Evolutionary conservation across 768 basidiomycete species (phyloP).

Genomic region (Lentinula edodes): DNA sequence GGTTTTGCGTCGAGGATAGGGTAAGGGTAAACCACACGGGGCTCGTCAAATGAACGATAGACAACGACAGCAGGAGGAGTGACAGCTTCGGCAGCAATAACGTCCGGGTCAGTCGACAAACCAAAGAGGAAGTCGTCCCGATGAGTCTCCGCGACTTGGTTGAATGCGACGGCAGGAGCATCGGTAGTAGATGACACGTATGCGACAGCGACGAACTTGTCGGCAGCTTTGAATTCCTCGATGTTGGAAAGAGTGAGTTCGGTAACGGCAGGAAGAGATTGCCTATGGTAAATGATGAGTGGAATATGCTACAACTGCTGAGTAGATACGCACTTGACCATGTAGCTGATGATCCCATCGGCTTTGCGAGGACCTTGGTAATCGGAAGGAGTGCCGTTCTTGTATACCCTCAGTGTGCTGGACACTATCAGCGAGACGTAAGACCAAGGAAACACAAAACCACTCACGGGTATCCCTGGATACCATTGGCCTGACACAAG

Average conservation of each 20-base stretch:
- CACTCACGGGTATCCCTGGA: conserved; percentile 92
- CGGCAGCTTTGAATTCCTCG: conserved; percentile 79
- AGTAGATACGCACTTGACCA: conserved; percentile 72
- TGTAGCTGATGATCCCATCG: conserved; percentile 94
- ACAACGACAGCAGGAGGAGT: conserved; percentile 82
- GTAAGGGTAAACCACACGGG: conserved; percentile 60
- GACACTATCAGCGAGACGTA: not conserved
- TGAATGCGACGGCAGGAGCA: conserved; percentile 68
- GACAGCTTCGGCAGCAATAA: conserved; percentile 65
- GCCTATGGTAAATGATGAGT: conserved; percentile 36
- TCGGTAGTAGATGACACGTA: conserved; percentile 75
- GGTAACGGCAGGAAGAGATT: conserved; percentile 91
- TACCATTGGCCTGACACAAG: conserved; percentile 81
- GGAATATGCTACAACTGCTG: conserved; percentile 3
- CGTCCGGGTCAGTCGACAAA: conserved; percentile 64
- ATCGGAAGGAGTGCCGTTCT: conserved; percentile 71
- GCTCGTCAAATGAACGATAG: conserved; percentile 92
- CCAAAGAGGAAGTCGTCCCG: conserved; percentile 96
- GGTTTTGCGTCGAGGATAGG: conserved; percentile 49
- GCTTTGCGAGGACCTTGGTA: conserved; percentile 89
- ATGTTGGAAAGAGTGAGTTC: conserved; percentile 72
- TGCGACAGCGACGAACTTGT: conserved; percentile 87
- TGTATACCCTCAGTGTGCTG: conserved; percentile 90
- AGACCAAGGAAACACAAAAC: not conserved
- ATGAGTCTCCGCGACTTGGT: conserved; percentile 74